Percentiles rank a stretch among this genome's conserved stretches.
Conservation (phyloP, 163 green algal species). For the Chlorella variabilis region DNA sequence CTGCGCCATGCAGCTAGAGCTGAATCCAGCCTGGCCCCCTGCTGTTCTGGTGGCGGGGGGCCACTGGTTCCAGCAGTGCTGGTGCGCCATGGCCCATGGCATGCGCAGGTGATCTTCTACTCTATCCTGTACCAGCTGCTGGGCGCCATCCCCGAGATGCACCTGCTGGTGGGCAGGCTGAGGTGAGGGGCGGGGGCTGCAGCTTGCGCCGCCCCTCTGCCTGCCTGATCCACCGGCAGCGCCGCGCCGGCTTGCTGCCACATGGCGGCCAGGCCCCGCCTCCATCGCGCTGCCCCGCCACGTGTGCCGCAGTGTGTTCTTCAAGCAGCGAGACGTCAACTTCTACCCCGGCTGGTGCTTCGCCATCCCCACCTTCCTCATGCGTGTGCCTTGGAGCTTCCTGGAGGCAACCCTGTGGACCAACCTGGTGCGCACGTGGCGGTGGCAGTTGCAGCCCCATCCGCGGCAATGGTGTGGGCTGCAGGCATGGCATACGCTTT, state of each 20-base stretch:
- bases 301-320: slow-evolving; percentile 67
- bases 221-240: background rate
- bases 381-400: slow-evolving; percentile 71
- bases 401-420: slow-evolving; percentile 69
- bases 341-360: slow-evolving; percentile 64
- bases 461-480: too few relatives aligned
- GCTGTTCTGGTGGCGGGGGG: too few relatives aligned
- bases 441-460: too few relatives aligned
- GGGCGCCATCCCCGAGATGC: slow-evolving; percentile 44
- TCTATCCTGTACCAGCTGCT: slow-evolving; percentile 61
- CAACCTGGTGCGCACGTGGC: slow-evolving; percentile 37
- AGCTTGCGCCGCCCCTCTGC: too few relatives aligned
- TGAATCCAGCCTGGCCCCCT: too few relatives aligned
- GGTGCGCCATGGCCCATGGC: too few relatives aligned
- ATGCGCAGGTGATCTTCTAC: slow-evolving; percentile 36
- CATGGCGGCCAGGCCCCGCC: too few relatives aligned
- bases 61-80: too few relatives aligned
- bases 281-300: too few relatives aligned
- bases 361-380: slow-evolving; percentile 63
- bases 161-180: slow-evolving; percentile 53
- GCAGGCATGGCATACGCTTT: too few relatives aligned
- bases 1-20: too few relatives aligned
- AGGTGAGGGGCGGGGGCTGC: background rate
- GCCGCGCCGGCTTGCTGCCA: background rate
- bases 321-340: slow-evolving; percentile 63